These are phyloP conservation scores for Talaromyces sp. DNA, from an alignment of 2,329 filamentous ascomycete genomes.

Conservation along the genomic window DNA sequence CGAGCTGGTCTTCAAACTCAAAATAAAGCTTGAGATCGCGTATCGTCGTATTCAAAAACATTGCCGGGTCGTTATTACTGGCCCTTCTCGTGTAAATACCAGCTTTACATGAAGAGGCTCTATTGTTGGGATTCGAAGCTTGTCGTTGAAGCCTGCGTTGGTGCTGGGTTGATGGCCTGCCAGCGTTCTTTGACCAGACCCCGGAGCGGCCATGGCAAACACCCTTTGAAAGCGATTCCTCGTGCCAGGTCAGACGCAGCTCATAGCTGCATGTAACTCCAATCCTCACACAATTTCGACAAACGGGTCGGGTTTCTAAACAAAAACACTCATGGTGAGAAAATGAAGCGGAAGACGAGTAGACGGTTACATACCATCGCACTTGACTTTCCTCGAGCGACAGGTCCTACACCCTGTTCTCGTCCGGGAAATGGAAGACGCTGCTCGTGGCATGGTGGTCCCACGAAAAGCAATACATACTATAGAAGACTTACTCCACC, in stretches of 20 bases:
- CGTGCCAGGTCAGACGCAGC: slow-evolving; percentile 18
- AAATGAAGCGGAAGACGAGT: neutral
- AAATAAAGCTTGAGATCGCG: slow-evolving; percentile 6
- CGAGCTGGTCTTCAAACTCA: neutral
- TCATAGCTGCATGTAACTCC: slow-evolving; percentile 15
- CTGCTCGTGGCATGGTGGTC: neutral
- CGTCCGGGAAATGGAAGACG: slow-evolving; percentile 13
- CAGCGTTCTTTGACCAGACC: slow-evolving; percentile 18
- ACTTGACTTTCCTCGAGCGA: slow-evolving; percentile 17
- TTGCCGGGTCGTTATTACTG: neutral
- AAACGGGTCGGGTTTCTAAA: slow-evolving; percentile 14
- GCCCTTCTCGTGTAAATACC: neutral
- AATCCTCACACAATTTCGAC: slow-evolving; percentile 14
- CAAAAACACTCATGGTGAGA: neutral
- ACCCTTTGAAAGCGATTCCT: slow-evolving; percentile 20
- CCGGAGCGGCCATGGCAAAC: slow-evolving; percentile 20
- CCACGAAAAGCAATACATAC: neutral
- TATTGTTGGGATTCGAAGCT: neutral
- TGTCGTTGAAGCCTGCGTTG: neutral
- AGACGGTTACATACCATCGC: slow-evolving; percentile 14
- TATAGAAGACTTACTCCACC: too few species aligned
- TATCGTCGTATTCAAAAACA: slow-evolving; percentile 7
- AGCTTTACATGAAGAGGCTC: neutral
- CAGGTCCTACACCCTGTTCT: slow-evolving; percentile 19
- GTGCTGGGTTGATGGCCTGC: neutral